A percentile compares a stretch with the other conserved stretches of the same genome.
Conservation (phyloP, 2,329 filamentous ascomycete species). For the Akanthomyces dipterigenus region DNA sequence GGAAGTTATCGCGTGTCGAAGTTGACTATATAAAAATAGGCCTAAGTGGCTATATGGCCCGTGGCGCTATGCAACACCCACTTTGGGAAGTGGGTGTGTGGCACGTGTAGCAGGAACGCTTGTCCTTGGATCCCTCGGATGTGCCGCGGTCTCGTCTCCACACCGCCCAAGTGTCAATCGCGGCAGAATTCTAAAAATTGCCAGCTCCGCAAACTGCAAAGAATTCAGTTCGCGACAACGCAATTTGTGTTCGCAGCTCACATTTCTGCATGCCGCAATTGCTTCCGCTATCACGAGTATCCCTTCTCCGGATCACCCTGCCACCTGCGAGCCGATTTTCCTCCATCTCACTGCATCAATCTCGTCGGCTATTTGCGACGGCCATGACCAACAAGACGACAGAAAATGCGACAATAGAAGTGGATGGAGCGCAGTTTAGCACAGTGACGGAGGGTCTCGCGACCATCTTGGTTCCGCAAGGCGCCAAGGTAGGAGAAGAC, state of each 20-base stretch:
- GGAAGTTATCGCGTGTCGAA: too few relatives aligned
- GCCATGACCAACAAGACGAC: conserved; percentile 2
- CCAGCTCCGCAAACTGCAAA: neutral
- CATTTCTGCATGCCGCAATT: neutral
- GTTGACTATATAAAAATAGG: too few relatives aligned
- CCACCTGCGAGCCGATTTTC: neutral
- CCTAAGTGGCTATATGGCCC: too few relatives aligned
- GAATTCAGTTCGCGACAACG: neutral
- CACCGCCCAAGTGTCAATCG: conserved; percentile 9
- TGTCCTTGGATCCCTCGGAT: neutral
- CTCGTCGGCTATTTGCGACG: neutral
- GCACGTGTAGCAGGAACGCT: neutral
- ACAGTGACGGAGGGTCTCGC: conserved; percentile 50
- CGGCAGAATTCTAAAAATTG: conserved; percentile 14
- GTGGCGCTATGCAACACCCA: too few relatives aligned
- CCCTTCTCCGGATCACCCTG: neutral
- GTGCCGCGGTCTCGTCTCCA: neutral
- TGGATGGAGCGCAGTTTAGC: conserved; percentile 42
- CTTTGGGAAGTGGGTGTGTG: too few relatives aligned
- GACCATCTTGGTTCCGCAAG: conserved; percentile 48
- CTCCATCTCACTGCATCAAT: neutral
- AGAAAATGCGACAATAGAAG: conserved; percentile 20
- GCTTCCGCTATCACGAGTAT: neutral
- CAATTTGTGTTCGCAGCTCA: neutral
- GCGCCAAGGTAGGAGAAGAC: conserved; percentile 39